Evolutionary conservation across 129 eudicot species (phyloP).

Genomic region (Glebionis coronaria): DNA sequence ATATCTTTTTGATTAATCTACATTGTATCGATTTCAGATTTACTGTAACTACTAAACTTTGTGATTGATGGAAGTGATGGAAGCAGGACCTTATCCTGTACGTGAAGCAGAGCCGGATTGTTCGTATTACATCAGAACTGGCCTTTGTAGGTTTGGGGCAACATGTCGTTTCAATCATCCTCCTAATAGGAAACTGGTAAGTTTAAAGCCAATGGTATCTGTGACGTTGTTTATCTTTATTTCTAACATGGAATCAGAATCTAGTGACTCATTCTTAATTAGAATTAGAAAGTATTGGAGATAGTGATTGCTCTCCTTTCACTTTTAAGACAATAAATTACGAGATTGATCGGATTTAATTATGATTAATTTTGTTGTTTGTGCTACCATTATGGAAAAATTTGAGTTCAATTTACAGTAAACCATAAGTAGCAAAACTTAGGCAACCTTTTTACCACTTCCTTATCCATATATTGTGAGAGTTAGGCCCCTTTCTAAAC

Average conservation of each 20-base stretch:
- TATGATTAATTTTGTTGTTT: too few relatives aligned
- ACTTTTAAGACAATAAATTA: too few relatives aligned
- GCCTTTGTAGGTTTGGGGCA: slow-evolving; percentile 84
- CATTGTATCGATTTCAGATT: slow-evolving; percentile 41
- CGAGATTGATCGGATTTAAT: too few relatives aligned
- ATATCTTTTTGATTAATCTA: not conserved
- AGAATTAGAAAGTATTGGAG: too few relatives aligned
- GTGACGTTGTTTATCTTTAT: slow-evolving; percentile 11
- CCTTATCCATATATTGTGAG: too few relatives aligned
- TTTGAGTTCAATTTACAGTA: too few relatives aligned
- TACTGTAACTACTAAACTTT: slow-evolving; percentile 51
- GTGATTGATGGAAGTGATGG: slow-evolving; percentile 67
- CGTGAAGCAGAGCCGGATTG: slow-evolving; percentile 97
- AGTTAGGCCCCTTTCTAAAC: too few relatives aligned
- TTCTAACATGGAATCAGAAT: slow-evolving; percentile 4
- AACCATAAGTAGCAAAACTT: too few relatives aligned
- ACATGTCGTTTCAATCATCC: slow-evolving; percentile 97
- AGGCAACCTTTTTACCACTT: too few relatives aligned
- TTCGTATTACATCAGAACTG: slow-evolving; percentile 89
- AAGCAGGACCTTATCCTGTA: slow-evolving; percentile 75
- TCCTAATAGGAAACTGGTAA: slow-evolving; percentile 84
- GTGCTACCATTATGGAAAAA: too few relatives aligned
- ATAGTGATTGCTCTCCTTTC: too few relatives aligned
- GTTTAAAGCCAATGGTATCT: not conserved
- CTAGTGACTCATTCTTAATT: not conserved